Base-by-base conservation (phyloP, 192 early-diverging fungal genomes). In the Coemansia sp. region DNA sequence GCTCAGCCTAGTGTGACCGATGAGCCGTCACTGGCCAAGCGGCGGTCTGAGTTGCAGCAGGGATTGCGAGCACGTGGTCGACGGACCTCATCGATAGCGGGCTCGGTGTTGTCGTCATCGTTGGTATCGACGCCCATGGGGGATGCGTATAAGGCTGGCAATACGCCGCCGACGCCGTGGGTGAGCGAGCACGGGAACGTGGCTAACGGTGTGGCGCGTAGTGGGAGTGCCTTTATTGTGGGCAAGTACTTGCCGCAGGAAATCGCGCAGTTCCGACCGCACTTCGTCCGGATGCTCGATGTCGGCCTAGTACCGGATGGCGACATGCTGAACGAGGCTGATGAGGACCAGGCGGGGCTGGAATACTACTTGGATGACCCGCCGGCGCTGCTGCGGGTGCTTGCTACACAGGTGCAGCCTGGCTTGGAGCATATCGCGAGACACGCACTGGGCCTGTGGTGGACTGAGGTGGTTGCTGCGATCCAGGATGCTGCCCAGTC, bases 1-100 rank as follows among this genome's bases (percentile, higher is more conserved):
- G 46, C 29, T 5, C 54, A 67, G 67, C 41, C 49, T 22, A n/a
- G n/a, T 22, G 49, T n/a, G 20, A 2, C n/a, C 38, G 44, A 29
- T 9, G 36, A 16, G 10, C 29, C 62, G 49, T 34, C 69, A 3
- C 13, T 64, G 62, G 33, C 38, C 33, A 61, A 64, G 43, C 71
- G 67, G 34, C 47, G 63, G 42, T 49, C 71, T 2, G 62, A 72
- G 43, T 12, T 59, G 47, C 75, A 68, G 41, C 54, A 49, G 38
- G 54, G 63, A 22, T 27, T 68, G 13, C 62, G 46, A 38, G 65
- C 71, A 0, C 79, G 57, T 60, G 57, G 57, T 3, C 75, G 80
- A 7, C 69, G 80, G 57, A 74, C 71, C 49, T 75, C 80, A 15
- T 83, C 80, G 46, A 67, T 83, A 11, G 80, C 80, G 1, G 80